Conservation (phyloP, 768 basidiomycete species). For the Calocera viscosa region DNA sequence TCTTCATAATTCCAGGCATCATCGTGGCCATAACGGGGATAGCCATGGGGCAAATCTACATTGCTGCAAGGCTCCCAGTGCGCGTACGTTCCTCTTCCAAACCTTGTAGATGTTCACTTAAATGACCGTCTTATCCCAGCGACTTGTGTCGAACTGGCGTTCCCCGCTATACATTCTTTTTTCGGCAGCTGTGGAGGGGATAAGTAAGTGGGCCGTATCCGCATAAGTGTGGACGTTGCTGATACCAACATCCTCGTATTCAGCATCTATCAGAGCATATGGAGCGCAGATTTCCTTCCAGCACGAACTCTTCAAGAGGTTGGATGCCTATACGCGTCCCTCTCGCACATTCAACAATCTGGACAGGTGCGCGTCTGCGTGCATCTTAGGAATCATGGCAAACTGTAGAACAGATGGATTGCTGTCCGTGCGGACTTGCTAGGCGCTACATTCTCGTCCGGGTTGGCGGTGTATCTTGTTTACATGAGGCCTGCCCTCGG, state of each 20-base stretch:
- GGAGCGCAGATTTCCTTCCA: slow-evolving; percentile 27
- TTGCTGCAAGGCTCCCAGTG: slow-evolving; percentile 29
- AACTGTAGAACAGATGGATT: slow-evolving; percentile 30
- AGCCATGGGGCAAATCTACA: slow-evolving; percentile 28
- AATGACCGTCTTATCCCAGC: background rate
- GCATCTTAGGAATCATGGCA: background rate
- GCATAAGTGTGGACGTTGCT: background rate
- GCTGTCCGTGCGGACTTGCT: slow-evolving; percentile 46
- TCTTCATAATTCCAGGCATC: slow-evolving; percentile 17
- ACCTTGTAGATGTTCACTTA: background rate
- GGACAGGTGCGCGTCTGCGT: slow-evolving; percentile 25
- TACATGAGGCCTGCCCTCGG: slow-evolving; percentile 34
- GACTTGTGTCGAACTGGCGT: slow-evolving; percentile 29
- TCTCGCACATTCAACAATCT: slow-evolving; percentile 41
- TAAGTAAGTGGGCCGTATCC: slow-evolving; percentile 21
- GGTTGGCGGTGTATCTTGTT: slow-evolving; percentile 45
- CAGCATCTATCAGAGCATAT: slow-evolving; percentile 28
- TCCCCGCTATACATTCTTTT: slow-evolving; percentile 23
- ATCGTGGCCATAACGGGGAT: slow-evolving; percentile 21
- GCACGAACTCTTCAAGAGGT: slow-evolving; percentile 31
- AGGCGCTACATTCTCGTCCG: slow-evolving; percentile 42
- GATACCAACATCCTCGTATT: slow-evolving; percentile 23
- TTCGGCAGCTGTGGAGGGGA: slow-evolving; percentile 13
- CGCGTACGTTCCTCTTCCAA: slow-evolving; percentile 16
- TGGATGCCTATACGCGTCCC: slow-evolving; percentile 41